Evolutionary conservation across 192 early-diverging fungal genomes (phyloP), one percentile per base, ranked within the genome.

Genomic region (Mortierella hygrophila): DNA sequence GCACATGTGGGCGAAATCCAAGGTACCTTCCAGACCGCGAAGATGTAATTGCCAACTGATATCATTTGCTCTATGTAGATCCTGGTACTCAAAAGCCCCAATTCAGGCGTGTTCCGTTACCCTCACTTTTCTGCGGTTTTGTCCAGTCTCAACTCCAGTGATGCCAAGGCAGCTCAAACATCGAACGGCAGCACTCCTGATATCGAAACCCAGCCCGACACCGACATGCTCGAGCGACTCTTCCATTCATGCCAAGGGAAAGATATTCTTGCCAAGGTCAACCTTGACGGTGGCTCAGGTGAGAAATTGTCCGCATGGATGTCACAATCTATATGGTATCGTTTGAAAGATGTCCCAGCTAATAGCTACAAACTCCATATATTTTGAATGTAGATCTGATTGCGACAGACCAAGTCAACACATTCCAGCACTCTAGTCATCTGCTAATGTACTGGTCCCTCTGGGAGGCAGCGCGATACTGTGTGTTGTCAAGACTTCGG

Each of bases 381-480:
- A 20, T 11, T 35, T 63, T 15, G 42, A 18, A 46, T n/a, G 11
- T 74, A 82, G 81, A 82, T 29, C 71, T n/a, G 38, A 75, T 82
- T 55, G 65, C 77, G 5, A 8, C 26, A n/a, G 81, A 82, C 26
- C 72, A 76, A 63, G 52, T 89, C 40, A 72, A 63, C 2, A 78
- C 63, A 26, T 52, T 83, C 23, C 82, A 72, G 29, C 84, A 90
- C 40, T 92, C 93, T 29, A 76, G 78, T 16, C 88, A 89, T 42
- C 70, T 93, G 29, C 82, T 95, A 38, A 87, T 80, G 38, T 95
- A 91, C 71, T 97, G 96, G 96, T 91, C 88, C 0, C 76, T 95
- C 29, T 96, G 95, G 95, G 95, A 97, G 88, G 82, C 87, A 6
- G 89, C 94, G 21, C 90, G 96, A 72, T 96, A 93, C 74, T 95